Evolutionary conservation across 1,284 basidiomycete genomes (phyloP).

Genomic region (Fomes fomentarius): DNA sequence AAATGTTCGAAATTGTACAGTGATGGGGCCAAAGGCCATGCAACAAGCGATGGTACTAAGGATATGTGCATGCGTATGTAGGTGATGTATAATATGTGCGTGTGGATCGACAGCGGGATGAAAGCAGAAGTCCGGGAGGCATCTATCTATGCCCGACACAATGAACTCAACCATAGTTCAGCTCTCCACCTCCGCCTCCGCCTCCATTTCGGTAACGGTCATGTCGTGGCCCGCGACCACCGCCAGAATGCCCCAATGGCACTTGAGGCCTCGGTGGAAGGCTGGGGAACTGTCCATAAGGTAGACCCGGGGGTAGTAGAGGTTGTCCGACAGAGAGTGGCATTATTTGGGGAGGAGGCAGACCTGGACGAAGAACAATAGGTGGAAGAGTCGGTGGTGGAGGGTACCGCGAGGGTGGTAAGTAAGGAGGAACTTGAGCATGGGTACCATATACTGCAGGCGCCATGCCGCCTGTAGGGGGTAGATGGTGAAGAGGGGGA

Average conservation of each 20-base stretch:
- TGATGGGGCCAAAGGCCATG: neutral
- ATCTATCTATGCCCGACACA: neutral
- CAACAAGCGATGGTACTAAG: too few species aligned
- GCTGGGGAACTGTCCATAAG: slow-evolving; percentile 25
- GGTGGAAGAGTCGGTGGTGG: slow-evolving; percentile 19
- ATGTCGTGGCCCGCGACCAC: slow-evolving; percentile 22
- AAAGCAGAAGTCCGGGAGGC: slow-evolving; percentile 1
- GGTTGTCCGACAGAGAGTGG: slow-evolving; percentile 23
- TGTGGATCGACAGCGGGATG: slow-evolving; percentile 17
- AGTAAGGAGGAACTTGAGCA: slow-evolving; percentile 12
- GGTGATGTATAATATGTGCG: neutral
- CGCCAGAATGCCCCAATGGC: slow-evolving; percentile 24
- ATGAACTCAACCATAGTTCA: slow-evolving; percentile 37
- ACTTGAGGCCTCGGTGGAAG: slow-evolving; percentile 30
- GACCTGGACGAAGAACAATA: slow-evolving; percentile 22
- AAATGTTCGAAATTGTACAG: neutral
- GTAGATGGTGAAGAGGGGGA: slow-evolving; percentile 22
- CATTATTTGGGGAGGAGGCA: slow-evolving; percentile 22
- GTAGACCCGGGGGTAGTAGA: slow-evolving; percentile 21
- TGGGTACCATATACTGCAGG: slow-evolving; percentile 16
- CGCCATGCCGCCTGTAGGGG: slow-evolving; percentile 14
- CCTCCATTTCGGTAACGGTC: slow-evolving; percentile 19
- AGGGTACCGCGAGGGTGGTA: slow-evolving; percentile 4
- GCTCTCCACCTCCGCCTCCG: slow-evolving; percentile 22
- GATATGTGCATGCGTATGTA: neutral